Evolutionary conservation across 129 eudicot genomes (phyloP), one percentile per base, ranked within the genome.

Genomic region (Chrysanthemum seticuspe): DNA sequence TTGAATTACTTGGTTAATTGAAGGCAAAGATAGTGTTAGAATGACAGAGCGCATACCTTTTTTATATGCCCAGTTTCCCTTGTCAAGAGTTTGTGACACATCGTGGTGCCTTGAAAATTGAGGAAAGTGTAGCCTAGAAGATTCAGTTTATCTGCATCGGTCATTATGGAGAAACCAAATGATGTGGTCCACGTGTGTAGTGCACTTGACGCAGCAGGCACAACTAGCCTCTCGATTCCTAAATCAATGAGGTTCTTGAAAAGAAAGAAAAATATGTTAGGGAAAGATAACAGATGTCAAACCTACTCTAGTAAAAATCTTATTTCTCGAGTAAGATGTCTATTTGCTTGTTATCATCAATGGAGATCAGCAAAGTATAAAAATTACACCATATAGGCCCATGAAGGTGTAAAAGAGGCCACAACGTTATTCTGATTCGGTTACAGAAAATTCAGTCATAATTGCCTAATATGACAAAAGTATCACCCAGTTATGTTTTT

Each of bases 181-280:
- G 87, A 76, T 16, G 77, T 76, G 21, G 83, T 87, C 97, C 97
- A 90, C 10, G 97, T 87, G 68, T 77, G 62, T 16, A 90, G 66
- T 27, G 82, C 84, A 59, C 74, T 79, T 19, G 88, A 80, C 15
- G 76, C 85, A 19, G 97, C 87, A 60, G 97, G 95, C 80, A 90
- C 81, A 77, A 87, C 80, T 6, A 90, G 83, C 80, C 86, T 85
- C 80, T 83, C 87, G 16, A 90, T 89, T 79, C 97, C 94, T 49
- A 90, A 65, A 56, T 79, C 83, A 60, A 68, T 25, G 4, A 90
- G 86, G 71, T 73, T 82, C 97, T 90, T 82, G n/a, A 18, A 67
- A 67, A 48, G 13, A 1, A 19, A 18, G 49, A 19, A 47, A 4
- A 15, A 15, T 3, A 15, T 1, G 14, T 62, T 31, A 62, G 67